Conservation (phyloP, 2,329 filamentous ascomycete species). For the Chrysoporthe austroafricana region DNA sequence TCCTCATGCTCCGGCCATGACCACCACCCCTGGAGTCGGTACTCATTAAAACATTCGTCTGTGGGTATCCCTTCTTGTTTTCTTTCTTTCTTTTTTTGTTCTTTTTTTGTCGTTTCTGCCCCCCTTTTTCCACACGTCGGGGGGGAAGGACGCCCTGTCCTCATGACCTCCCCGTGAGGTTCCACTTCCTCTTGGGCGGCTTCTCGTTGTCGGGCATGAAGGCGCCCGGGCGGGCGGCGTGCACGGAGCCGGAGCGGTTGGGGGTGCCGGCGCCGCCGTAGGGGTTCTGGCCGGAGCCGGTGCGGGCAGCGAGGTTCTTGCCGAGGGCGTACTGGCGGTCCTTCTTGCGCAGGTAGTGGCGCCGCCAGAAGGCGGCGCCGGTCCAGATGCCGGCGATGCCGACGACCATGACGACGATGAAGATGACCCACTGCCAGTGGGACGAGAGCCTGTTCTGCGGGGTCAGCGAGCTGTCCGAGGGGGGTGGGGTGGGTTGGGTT, state of each 20-base stretch:
- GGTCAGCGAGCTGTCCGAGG: conserved; percentile 19
- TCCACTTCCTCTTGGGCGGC: conserved; percentile 50
- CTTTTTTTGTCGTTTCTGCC: conserved; percentile 23
- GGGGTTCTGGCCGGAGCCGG: conserved; percentile 34
- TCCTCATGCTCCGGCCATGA: not conserved
- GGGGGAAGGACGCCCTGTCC: no score
- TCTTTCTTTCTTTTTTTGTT: not conserved
- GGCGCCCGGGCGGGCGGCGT: conserved; percentile 39
- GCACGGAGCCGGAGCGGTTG: conserved; percentile 38
- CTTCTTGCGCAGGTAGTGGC: conserved; percentile 72
- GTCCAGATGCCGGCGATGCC: conserved; percentile 70
- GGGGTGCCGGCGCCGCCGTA: conserved; percentile 39
- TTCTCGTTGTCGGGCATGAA: conserved; percentile 43
- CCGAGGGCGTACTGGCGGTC: conserved; percentile 59
- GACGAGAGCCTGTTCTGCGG: conserved; percentile 59
- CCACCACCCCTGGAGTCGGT: not conserved
- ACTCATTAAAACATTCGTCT: not conserved
- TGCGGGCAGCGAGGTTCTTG: conserved; percentile 43
- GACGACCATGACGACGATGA: conserved; percentile 75
- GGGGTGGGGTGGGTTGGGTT: not conserved
- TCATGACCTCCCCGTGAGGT: conserved; percentile 10
- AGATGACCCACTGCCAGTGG: conserved; percentile 82
- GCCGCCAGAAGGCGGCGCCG: conserved; percentile 71
- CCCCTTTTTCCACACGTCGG: conserved; percentile 46
- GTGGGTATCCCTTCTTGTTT: not conserved